Evolutionary conservation across 208 protist genomes (phyloP).

Genomic region (Willaertia magna): DNA sequence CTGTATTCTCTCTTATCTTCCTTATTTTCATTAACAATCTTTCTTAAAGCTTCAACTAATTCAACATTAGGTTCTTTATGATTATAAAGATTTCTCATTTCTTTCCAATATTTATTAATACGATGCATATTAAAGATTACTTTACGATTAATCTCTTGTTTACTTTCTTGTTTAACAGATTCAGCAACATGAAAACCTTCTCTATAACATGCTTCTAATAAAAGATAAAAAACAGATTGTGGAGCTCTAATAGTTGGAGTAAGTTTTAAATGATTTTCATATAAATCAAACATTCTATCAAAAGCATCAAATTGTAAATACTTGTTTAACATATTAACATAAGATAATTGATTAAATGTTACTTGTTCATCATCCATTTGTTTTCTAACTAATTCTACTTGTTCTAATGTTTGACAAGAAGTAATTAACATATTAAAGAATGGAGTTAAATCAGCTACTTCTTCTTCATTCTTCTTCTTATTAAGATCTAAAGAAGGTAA

Average conservation of each 20-base stretch:
- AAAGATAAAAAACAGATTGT: not conserved
- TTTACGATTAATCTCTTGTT: not conserved
- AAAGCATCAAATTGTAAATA: not conserved
- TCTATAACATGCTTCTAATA: not conserved
- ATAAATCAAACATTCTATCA: not conserved
- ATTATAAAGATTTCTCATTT: not conserved
- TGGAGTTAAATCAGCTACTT: not conserved
- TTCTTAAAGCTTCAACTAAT: not conserved
- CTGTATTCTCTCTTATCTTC: not conserved
- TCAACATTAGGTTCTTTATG: not conserved
- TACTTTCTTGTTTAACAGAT: not conserved
- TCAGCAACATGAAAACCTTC: not conserved
- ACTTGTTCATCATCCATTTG: not conserved
- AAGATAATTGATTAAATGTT: not conserved
- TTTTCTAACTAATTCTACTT: not conserved
- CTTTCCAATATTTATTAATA: not conserved
- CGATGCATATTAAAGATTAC: not conserved
- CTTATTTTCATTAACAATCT: not conserved
- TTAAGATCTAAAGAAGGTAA: too few species aligned
- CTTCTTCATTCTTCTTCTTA: too few species aligned
- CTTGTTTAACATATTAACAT: not conserved
- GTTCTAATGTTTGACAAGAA: not conserved
- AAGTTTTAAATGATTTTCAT: not conserved
- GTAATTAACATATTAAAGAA: not conserved
- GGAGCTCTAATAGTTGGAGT: not conserved